These are phyloP conservation scores for Fusarium sp. DNA, from an alignment of 2,329 filamentous ascomycete species.

Conservation along the genomic window DNA sequence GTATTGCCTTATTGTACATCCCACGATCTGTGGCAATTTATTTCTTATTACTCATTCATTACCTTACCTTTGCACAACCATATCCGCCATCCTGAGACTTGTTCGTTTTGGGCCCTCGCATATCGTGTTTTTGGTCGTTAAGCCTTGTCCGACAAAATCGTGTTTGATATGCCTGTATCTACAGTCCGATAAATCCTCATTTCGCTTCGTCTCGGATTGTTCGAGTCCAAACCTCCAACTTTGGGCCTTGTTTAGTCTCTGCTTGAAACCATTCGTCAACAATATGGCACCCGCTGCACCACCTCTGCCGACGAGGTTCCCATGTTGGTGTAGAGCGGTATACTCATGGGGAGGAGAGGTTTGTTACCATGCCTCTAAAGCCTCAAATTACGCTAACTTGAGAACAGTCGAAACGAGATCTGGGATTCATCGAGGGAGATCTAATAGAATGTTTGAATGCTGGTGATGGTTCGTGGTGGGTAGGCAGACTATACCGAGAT, in stretches of 20 bases:
- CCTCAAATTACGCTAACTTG: conserved; percentile 34
- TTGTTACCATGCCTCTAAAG: conserved; percentile 27
- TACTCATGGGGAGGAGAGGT: conserved; percentile 95
- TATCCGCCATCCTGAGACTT: conserved; percentile 7
- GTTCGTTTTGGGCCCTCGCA: conserved; percentile 3
- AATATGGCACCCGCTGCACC: conserved; percentile 66
- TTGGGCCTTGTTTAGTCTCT: conserved; percentile 12
- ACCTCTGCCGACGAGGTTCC: conserved; percentile 79
- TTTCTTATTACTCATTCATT: conserved; percentile 16
- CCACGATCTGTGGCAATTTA: conserved; percentile 10
- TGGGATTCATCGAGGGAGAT: conserved; percentile 97
- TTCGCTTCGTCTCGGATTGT: conserved; percentile 21
- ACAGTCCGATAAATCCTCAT: conserved; percentile 25
- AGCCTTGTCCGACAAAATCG: conserved; percentile 12
- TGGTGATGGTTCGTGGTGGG: conserved; percentile 99
- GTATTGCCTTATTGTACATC: conserved; percentile 15
- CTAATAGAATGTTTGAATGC: conserved; percentile 98
- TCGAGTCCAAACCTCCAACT: conserved; percentile 16
- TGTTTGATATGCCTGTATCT: conserved; percentile 41
- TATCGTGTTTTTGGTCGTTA: conserved; percentile 25
- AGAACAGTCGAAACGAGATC: conserved; percentile 83
- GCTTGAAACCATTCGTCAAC: conserved; percentile 20
- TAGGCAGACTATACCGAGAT: conserved; percentile 88
- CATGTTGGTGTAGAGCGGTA: conserved; percentile 90
- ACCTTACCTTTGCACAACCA: background rate